These are phyloP conservation scores for Thelonectria olida DNA, from an alignment of 2,329 filamentous ascomycete species.

Conservation along the genomic window DNA sequence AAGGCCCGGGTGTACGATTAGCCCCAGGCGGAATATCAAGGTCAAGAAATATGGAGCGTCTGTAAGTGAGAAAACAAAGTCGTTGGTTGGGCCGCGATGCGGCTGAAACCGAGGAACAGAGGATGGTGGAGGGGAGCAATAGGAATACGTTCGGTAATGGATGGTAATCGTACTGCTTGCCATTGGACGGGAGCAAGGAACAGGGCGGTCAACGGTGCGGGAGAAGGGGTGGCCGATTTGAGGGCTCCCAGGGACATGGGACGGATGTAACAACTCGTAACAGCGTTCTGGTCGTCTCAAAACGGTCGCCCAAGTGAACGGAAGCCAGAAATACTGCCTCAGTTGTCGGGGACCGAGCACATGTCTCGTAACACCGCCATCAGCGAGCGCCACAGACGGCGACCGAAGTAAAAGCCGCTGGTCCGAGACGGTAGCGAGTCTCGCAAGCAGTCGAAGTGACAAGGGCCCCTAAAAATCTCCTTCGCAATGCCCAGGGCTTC, in stretches of 20 bases:
- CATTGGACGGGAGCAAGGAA: slow-evolving; percentile 30
- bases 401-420: slow-evolving; percentile 43
- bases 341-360: slow-evolving; percentile 37
- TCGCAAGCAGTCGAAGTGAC: slow-evolving; percentile 6
- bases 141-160: slow-evolving; percentile 16
- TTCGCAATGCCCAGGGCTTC: slow-evolving; percentile 14
- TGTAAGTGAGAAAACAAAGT: slow-evolving; percentile 1
- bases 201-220: slow-evolving; percentile 36
- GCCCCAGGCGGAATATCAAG: not conserved
- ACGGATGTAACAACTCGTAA: slow-evolving; percentile 26
- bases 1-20: slow-evolving; percentile 5
- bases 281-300: slow-evolving; percentile 24
- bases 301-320: not conserved
- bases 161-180: slow-evolving; percentile 28
- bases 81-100: slow-evolving; percentile 18
- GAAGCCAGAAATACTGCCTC: not conserved
- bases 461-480: slow-evolving; percentile 26
- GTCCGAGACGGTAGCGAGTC: slow-evolving; percentile 31
- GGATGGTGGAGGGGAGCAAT: not conserved
- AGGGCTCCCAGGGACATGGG: slow-evolving; percentile 20
- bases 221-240: slow-evolving; percentile 30
- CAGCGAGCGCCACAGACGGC: slow-evolving; percentile 34
- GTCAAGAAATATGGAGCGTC: slow-evolving; percentile 1
- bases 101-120: slow-evolving; percentile 23
- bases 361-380: slow-evolving; percentile 32